Evolutionary conservation across 768 basidiomycete genomes (phyloP), one percentile per base, ranked within the genome.

Genomic region (Leucosporidium scottii): DNA sequence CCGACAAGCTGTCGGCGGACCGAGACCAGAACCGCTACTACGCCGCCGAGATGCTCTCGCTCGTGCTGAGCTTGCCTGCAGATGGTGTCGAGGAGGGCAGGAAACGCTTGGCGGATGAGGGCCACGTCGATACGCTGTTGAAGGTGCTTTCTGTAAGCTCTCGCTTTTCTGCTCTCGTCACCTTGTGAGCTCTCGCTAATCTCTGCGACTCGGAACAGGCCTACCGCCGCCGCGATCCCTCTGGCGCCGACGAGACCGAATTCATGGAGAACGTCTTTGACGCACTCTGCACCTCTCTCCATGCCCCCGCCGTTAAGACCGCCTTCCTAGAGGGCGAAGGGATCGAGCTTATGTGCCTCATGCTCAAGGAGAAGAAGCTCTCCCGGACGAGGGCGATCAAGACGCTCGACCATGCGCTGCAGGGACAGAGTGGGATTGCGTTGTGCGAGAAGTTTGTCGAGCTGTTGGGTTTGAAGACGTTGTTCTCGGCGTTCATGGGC

Each of bases 211-310:
- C 9, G 15, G 17, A 51, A 34, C 49, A 71, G 70, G 59, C 50
- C 31, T 72, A 72, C 68, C 67, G 71, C 27, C 68, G 68, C n/a
- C 59, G 62, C 0, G 71, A 72, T 18, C 67, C 71, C 0, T 8
- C 30, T 0, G 39, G 49, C 21, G 83, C 87, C 12, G 96, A 98
- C 69, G 96, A 99, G 79, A 82, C 85, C 7, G 96, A 99, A 77
- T 98, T 92, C 78, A 93, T 98, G 93, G 96, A 98, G 77, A 98
- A 99, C 78, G 75, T 91, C 5, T 98, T 98, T 76, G 90, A 97
- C 76, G 79, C 86, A 0, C 78, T 99, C 28, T 98, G 96, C 76
- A 93, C 93, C 0, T 83, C 87, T 0, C 81, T 98, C 28, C 65
- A 66, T 1, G 62, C 65, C 2, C 48, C 62, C n/a, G 34, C 57